phyloP scores from a whole-genome alignment of 805 yeast genomes.

The Lipomyces sp. region DNA sequence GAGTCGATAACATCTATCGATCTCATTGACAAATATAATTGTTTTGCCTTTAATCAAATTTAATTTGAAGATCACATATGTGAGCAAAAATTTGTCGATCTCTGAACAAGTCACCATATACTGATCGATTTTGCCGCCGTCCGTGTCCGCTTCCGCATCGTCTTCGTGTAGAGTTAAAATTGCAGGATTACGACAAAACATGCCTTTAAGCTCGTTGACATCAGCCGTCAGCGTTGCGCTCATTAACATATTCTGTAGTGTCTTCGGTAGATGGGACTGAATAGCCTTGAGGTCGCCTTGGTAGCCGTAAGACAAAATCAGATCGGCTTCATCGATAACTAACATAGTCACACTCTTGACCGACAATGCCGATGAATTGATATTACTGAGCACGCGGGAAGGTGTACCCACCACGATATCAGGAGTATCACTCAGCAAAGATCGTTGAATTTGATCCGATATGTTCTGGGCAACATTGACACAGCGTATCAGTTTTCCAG shows the following conservation, averaged over 20 bases:
- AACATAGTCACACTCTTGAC: constrained; percentile 58
- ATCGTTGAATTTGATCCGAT: constrained; percentile 63
- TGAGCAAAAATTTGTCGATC: constrained; percentile 83
- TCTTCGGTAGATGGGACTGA: constrained; percentile 64
- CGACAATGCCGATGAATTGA: constrained; percentile 47
- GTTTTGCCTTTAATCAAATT: constrained; percentile 87
- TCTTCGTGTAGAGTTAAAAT: constrained; percentile 60
- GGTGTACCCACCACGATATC: constrained; percentile 87
- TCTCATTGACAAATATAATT: constrained; percentile 83
- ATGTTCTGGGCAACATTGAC: constrained; percentile 66
- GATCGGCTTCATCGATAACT: constrained; percentile 93
- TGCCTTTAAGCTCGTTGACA: constrained; percentile 66
- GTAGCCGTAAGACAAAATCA: constrained; percentile 85
- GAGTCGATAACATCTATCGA: constrained; percentile 91
- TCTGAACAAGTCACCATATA: constrained; percentile 84
- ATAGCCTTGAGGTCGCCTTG: constrained; percentile 74
- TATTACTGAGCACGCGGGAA: constrained; percentile 57
- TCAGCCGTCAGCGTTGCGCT: constrained; percentile 93
- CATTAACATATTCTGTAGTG: constrained; percentile 88
- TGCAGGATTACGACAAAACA: constrained; percentile 73
- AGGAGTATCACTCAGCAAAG: constrained; percentile 70
- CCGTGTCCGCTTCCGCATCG: constrained; percentile 47
- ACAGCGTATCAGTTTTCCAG: constrained; percentile 60
- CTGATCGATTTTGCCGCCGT: constrained; percentile 61
- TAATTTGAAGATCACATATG: constrained; percentile 89